Conservation (phyloP, 1,139 yeast genomes). For the Suhomyces taliae region DNA sequence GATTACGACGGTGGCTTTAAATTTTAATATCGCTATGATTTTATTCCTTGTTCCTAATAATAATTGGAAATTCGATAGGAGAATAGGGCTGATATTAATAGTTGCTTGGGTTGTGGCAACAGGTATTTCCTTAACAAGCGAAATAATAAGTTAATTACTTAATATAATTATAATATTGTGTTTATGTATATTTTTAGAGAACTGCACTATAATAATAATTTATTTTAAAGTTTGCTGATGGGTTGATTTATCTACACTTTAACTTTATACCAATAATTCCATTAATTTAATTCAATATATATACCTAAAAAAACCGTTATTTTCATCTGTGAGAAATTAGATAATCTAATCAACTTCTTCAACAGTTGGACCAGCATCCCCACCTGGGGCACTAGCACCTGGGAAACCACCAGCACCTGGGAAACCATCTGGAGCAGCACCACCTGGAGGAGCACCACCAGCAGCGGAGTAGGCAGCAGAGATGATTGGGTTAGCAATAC, state of each 20-base stretch:
- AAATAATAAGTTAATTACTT: constrained; percentile 3
- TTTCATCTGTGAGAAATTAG: neutral
- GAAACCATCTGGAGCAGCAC: constrained; percentile 42
- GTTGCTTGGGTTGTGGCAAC: constrained; percentile 57
- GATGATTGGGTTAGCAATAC: constrained; percentile 64
- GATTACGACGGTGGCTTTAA: constrained; percentile 19
- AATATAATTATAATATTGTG: neutral
- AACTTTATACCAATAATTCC: neutral
- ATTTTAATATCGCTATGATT: constrained; percentile 54
- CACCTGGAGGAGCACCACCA: constrained; percentile 42
- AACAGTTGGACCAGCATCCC: constrained; percentile 58
- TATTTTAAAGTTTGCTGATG: neutral
- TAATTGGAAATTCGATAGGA: constrained; percentile 62
- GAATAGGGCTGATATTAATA: constrained; percentile 45
- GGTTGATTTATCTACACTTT: neutral
- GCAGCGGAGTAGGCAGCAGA: constrained; percentile 61
- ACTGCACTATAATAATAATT: constrained; percentile 31
- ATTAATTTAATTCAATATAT: neutral
- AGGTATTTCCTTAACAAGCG: constrained; percentile 31
- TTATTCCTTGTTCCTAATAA: constrained; percentile 59
- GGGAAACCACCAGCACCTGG: constrained; percentile 45
- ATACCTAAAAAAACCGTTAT: constrained; percentile 3
- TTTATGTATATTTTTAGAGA: neutral
- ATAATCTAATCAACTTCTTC: constrained; percentile 63
- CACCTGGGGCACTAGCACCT: constrained; percentile 25